Conservation (phyloP, 345 rosid genomes). For the Chamaenerion angustifolium region DNA sequence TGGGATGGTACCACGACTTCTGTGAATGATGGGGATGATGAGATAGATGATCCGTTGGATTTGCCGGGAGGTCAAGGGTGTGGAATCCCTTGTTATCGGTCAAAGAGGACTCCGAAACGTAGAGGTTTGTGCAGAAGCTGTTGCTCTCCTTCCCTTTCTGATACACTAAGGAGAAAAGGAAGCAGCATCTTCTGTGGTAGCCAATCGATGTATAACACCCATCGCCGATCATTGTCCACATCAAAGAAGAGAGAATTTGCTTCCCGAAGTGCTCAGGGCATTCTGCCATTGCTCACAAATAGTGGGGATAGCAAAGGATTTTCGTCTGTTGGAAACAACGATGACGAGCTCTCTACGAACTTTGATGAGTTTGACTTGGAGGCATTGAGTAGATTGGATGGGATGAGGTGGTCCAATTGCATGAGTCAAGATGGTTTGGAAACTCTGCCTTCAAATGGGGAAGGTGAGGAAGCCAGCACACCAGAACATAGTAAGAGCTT, state of each 20-base stretch:
- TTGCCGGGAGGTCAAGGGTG: slow-evolving; percentile 80
- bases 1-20: slow-evolving; percentile 89
- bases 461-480: slow-evolving; percentile 53
- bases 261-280: slow-evolving; percentile 51
- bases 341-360: slow-evolving; percentile 89
- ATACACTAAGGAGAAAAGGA: slow-evolving; percentile 75
- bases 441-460: slow-evolving; percentile 40
- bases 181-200: slow-evolving; percentile 71
- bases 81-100: slow-evolving; percentile 93
- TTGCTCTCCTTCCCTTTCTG: slow-evolving; percentile 85
- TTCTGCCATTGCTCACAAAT: slow-evolving; percentile 65
- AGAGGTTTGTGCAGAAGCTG: slow-evolving; percentile 62
- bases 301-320: slow-evolving; percentile 56
- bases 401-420: slow-evolving; percentile 91
- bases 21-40: slow-evolving; percentile 63
- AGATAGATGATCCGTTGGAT: slow-evolving; percentile 62
- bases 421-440: slow-evolving; percentile 81
- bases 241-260: slow-evolving; percentile 37
- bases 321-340: slow-evolving; percentile 62
- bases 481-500: slow-evolving; percentile 55
- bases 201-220: slow-evolving; percentile 42
- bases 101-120: slow-evolving; percentile 63
- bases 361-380: slow-evolving; percentile 88
- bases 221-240: slow-evolving; percentile 31
- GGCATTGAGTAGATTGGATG: slow-evolving; percentile 96